Evolutionary conservation across 2,329 filamentous ascomycete genomes (phyloP).

Genomic region (Aspergillus versicolor): DNA sequence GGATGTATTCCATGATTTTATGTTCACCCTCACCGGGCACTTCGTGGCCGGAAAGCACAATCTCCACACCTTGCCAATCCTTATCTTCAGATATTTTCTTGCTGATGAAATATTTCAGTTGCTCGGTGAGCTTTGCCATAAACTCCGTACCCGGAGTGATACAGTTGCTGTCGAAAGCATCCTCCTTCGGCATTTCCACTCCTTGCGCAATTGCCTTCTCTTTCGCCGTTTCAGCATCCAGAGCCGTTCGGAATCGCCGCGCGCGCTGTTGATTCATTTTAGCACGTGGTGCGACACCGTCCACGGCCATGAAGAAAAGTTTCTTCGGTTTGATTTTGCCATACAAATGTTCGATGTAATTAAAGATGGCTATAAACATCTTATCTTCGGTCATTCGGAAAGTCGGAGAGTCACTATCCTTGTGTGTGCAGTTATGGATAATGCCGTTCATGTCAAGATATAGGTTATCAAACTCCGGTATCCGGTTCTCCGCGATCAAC

Average conservation of each 20-base stretch:
- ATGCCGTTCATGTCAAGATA: conserved; percentile 95
- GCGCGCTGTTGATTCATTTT: conserved; percentile 99
- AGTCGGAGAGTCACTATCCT: conserved; percentile 86
- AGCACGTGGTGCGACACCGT: conserved; percentile 92
- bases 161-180: conserved; percentile 97
- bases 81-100: conserved; percentile 97
- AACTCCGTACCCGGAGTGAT: conserved; percentile 96
- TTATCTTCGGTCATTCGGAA: conserved; percentile 95
- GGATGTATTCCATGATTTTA: conserved; percentile 99
- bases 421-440: conserved; percentile 99
- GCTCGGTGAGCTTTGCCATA: conserved; percentile 92
- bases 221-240: conserved; percentile 84
- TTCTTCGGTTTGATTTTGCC: conserved; percentile 98
- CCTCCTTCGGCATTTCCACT: conserved; percentile 89
- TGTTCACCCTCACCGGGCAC: conserved; percentile 98
- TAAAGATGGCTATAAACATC: conserved; percentile 99
- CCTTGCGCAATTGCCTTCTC: conserved; percentile 91
- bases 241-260: conserved; percentile 87
- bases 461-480: conserved; percentile 97
- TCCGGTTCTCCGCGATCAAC: conserved; percentile 96
- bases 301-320: conserved; percentile 99
- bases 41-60: conserved; percentile 95
- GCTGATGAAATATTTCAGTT: conserved; percentile 97
- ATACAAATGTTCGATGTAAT: conserved; percentile 98
- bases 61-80: conserved; percentile 96